phyloP scores from a whole-genome alignment of 805 yeast genomes.

The Saturnispora gosingensis region DNA sequence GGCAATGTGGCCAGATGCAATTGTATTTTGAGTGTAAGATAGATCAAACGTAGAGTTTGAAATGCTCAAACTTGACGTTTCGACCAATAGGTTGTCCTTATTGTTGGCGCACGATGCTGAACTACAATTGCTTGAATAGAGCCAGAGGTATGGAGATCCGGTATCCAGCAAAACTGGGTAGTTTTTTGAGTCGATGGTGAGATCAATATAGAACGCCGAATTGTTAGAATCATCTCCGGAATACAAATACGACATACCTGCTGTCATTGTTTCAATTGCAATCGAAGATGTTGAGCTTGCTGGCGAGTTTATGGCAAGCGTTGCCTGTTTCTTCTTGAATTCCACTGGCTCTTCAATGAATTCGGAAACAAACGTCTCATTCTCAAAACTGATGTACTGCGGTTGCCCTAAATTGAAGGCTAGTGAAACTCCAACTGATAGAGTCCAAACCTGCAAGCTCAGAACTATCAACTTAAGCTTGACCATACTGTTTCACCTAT shows the following conservation, averaged over 20 bases:
- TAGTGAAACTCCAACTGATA: neutral
- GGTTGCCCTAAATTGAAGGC: constrained; percentile 6
- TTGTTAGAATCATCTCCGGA: constrained; percentile 17
- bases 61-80: constrained; percentile 5
- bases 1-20: constrained; percentile 40
- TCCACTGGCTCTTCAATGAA: neutral
- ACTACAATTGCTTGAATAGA: constrained; percentile 44
- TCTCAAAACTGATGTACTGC: neutral
- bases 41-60: constrained; percentile 33
- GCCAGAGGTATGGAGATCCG: constrained; percentile 58
- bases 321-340: neutral
- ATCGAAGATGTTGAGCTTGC: constrained; percentile 6
- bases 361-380: constrained; percentile 3
- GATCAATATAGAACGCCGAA: constrained; percentile 31
- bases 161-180: constrained; percentile 54
- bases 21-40: constrained; percentile 41
- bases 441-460: neutral
- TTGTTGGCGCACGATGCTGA: constrained; percentile 32
- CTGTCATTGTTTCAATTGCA: constrained; percentile 11
- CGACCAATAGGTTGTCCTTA: constrained; percentile 25
- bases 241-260: constrained; percentile 24
- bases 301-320: neutral
- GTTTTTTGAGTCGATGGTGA: constrained; percentile 31
- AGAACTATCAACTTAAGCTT: neutral
- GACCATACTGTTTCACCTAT: neutral